Percentiles rank a stretch among this genome's conserved stretches.
phyloP scores from a whole-genome alignment of 176 grass and related monocot species.

The Oryza longistaminata region DNA sequence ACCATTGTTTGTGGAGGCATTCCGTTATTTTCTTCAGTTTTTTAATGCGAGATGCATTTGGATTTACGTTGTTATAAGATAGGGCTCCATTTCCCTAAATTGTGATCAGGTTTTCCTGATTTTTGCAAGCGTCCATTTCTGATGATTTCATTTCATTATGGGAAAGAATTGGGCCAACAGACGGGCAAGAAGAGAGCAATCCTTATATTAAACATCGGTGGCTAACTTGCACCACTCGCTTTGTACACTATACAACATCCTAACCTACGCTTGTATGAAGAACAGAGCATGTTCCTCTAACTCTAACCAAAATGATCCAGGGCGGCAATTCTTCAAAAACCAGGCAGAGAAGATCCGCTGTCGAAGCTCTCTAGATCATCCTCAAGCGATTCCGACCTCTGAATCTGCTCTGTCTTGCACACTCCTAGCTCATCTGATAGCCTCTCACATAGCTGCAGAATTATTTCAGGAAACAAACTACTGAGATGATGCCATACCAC shows the following conservation, averaged over 20 bases:
- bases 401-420: slow-evolving; percentile 55
- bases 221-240: slow-evolving; percentile 38
- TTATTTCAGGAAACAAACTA: background rate
- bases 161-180: background rate
- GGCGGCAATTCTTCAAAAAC: slow-evolving; percentile 34
- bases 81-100: background rate
- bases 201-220: slow-evolving; percentile 32
- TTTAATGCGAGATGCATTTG: background rate
- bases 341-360: slow-evolving; percentile 29
- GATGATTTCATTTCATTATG: background rate
- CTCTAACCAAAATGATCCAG: background rate
- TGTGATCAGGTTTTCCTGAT: background rate
- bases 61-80: background rate
- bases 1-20: background rate
- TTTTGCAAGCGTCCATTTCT: background rate
- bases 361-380: slow-evolving; percentile 42
- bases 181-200: slow-evolving; percentile 10
- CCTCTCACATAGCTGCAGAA: slow-evolving; percentile 62
- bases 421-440: slow-evolving; percentile 64
- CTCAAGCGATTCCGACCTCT: slow-evolving; percentile 30
- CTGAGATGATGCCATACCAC: background rate
- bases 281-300: slow-evolving; percentile 6
- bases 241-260: slow-evolving; percentile 42
- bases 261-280: slow-evolving; percentile 30
- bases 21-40: background rate